These are phyloP conservation scores for Tephrocybe sp. DNA, from an alignment of 768 basidiomycete genomes.

Conservation along the genomic window DNA sequence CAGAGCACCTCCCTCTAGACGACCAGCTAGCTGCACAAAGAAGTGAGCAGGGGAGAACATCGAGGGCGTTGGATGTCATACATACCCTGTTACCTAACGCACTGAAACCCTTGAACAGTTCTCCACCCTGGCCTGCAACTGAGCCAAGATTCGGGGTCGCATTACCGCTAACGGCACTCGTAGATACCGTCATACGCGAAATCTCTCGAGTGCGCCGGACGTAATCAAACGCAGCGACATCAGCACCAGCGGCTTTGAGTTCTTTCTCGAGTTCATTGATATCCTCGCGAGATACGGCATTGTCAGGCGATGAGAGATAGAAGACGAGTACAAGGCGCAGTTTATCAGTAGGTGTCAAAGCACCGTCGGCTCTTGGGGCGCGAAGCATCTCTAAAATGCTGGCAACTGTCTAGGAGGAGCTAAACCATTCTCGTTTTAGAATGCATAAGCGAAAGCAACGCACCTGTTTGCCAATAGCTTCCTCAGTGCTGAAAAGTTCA, in stretches of 20 bases:
- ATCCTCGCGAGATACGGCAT: slow-evolving; percentile 83
- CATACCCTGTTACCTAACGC: slow-evolving; percentile 84
- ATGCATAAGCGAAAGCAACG: slow-evolving; percentile 8
- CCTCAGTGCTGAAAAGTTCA: slow-evolving; percentile 96
- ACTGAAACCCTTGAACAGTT: slow-evolving; percentile 92
- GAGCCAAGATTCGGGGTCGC: slow-evolving; percentile 66
- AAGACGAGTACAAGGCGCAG: slow-evolving; percentile 93
- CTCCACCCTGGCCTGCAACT: slow-evolving; percentile 67
- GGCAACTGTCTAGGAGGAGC: slow-evolving; percentile 54
- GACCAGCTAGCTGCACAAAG: slow-evolving; percentile 73
- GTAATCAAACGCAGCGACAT: slow-evolving; percentile 85
- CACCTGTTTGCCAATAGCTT: slow-evolving; percentile 84
- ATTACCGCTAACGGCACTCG: slow-evolving; percentile 50
- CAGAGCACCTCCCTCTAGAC: slow-evolving; percentile 92
- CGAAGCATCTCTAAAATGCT: slow-evolving; percentile 88
- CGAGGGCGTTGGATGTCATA: neutral
- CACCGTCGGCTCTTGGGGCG: slow-evolving; percentile 58
- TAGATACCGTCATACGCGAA: slow-evolving; percentile 82
- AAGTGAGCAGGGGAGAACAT: neutral
- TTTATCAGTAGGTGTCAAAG: slow-evolving; percentile 78
- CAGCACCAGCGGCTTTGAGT: slow-evolving; percentile 77
- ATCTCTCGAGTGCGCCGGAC: slow-evolving; percentile 91
- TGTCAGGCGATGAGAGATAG: slow-evolving; percentile 85
- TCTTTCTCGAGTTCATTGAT: slow-evolving; percentile 84
- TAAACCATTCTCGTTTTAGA: neutral